A percentile compares a stretch with the other conserved stretches of the same genome.
These are phyloP conservation scores for Arthroderma sp. DNA, from an alignment of 2,329 filamentous ascomycete species.

Conservation along the genomic window DNA sequence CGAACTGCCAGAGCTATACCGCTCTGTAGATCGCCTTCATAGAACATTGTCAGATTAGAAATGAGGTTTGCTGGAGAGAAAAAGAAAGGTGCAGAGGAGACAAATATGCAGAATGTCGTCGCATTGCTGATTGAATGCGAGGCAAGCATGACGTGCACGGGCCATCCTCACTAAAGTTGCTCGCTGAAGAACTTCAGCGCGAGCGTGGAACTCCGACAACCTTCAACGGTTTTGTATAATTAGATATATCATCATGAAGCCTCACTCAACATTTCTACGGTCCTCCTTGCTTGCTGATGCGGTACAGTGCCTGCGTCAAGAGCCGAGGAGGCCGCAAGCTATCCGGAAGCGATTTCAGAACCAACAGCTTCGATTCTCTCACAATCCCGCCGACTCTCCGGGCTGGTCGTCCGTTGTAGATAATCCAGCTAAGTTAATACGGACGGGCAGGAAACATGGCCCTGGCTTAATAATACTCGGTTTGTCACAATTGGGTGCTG, in stretches of 20 bases:
- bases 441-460: conserved; percentile 60
- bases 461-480: conserved; percentile 67
- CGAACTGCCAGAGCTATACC: conserved; percentile 65
- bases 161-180: not conserved
- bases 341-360: conserved; percentile 24
- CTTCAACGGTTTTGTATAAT: too few species aligned
- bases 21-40: conserved; percentile 63
- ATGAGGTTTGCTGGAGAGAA: not conserved
- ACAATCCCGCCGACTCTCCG: conserved; percentile 54
- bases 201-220: too few species aligned
- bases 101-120: too few species aligned
- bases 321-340: conserved; percentile 13
- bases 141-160: not conserved
- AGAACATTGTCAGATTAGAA: conserved; percentile 53
- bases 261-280: not conserved
- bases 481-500: conserved; percentile 21
- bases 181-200: too few species aligned
- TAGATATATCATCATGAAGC: not conserved
- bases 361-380: conserved; percentile 28
- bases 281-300: too few species aligned
- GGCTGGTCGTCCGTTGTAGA: conserved; percentile 78
- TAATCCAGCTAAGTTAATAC: conserved; percentile 67
- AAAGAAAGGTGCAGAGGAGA: not conserved
- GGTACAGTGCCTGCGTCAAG: not conserved
- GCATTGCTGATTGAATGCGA: not conserved